These are phyloP conservation scores for Gossypium longicalyx DNA, from an alignment of 345 rosid genomes.

Conservation along the genomic window DNA sequence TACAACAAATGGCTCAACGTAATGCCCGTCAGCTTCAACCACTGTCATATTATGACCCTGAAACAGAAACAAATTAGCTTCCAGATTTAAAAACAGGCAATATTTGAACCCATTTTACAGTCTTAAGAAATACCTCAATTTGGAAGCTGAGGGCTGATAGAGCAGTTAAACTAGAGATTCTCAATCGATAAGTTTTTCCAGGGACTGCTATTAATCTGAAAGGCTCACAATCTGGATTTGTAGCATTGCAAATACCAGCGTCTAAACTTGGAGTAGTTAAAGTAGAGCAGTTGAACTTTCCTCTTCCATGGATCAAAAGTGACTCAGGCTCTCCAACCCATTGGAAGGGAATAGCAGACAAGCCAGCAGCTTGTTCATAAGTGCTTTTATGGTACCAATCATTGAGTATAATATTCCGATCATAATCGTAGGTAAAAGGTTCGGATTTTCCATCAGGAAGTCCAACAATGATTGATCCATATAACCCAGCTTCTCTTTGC, in stretches of 20 bases:
- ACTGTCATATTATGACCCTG: conserved; percentile 76
- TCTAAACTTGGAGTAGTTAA: conserved; percentile 20
- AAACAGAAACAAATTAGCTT: too few relatives aligned
- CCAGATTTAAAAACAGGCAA: too few relatives aligned
- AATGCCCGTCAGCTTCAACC: conserved; percentile 74
- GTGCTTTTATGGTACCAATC: conserved; percentile 77
- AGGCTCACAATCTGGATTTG: conserved; percentile 48
- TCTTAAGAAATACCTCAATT: conserved; percentile 45
- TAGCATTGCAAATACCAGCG: conserved; percentile 32
- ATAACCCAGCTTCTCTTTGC: conserved; percentile 72
- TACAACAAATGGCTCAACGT: conserved; percentile 60
- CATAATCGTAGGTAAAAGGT: conserved; percentile 61
- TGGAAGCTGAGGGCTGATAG: conserved; percentile 75
- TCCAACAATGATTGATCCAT: conserved; percentile 59
- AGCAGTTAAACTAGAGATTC: conserved; percentile 51
- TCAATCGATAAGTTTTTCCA: conserved; percentile 56
- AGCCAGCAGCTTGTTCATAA: conserved; percentile 54
- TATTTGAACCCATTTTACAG: background rate
- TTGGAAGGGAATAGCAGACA: conserved; percentile 49
- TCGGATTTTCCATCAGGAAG: conserved; percentile 41
- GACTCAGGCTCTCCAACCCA: conserved; percentile 93
- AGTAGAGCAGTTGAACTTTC: conserved; percentile 57
- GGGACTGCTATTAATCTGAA: conserved; percentile 43
- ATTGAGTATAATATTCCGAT: conserved; percentile 53
- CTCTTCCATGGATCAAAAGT: conserved; percentile 67